phyloP scores from a whole-genome alignment of 352 stramenopile species.

The Pythium insidiosum region DNA sequence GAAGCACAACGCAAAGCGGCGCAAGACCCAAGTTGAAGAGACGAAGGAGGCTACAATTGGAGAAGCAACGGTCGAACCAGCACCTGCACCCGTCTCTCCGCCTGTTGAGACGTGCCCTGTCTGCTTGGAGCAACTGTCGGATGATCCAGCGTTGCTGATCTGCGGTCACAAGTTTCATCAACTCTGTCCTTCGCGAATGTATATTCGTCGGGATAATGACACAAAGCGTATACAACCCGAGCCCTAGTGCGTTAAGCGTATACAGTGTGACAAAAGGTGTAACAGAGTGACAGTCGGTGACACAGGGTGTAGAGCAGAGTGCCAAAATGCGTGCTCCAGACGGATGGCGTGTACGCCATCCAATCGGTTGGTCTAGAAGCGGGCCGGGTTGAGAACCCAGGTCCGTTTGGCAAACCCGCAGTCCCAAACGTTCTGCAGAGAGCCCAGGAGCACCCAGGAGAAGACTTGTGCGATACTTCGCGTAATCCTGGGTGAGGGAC shows the following conservation, averaged over 20 bases:
- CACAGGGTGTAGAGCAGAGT: neutral
- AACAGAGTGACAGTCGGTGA: neutral
- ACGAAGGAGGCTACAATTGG: too few relatives aligned
- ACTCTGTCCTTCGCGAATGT: too few relatives aligned
- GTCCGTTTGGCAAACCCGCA: neutral
- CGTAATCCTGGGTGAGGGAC: constrained; percentile 2
- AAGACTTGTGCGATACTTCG: neutral
- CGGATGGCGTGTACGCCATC: neutral
- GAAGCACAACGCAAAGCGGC: too few relatives aligned
- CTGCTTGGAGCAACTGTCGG: too few relatives aligned
- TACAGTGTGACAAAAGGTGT: neutral
- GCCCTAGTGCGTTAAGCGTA: constrained; percentile 2
- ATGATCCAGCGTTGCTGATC: too few relatives aligned
- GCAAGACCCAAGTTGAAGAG: too few relatives aligned
- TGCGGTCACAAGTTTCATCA: too few relatives aligned
- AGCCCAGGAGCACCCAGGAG: neutral
- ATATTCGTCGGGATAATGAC: neutral
- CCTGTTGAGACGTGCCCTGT: too few relatives aligned
- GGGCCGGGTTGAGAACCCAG: neutral
- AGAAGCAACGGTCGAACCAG: too few relatives aligned
- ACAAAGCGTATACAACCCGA: constrained; percentile 4
- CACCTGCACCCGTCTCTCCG: too few relatives aligned
- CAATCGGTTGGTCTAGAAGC: too few relatives aligned
- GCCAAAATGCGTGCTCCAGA: neutral
- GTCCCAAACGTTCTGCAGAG: neutral